A percentile compares a stretch with the other conserved stretches of the same genome.
Conservation (phyloP, 176 grass and related monocot species). For the Rhynchospora breviuscula region DNA sequence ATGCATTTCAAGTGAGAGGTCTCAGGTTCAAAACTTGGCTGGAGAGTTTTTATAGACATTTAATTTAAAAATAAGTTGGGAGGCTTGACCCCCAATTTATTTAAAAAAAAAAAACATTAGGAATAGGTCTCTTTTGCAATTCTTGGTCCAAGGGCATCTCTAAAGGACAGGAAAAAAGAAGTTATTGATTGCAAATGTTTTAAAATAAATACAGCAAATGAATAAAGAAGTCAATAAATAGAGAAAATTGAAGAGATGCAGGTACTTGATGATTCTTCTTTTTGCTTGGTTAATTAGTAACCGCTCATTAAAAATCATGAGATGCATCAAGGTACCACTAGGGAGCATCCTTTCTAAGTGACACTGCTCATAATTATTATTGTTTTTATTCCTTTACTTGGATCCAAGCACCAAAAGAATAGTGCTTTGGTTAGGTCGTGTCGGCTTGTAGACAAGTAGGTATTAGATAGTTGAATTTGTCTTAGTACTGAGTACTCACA, state of each 20-base stretch:
- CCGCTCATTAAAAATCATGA: conserved; percentile 16
- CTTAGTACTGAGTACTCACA: too few relatives aligned
- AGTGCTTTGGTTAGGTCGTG: neutral
- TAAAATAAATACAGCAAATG: neutral
- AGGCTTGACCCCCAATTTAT: too few relatives aligned
- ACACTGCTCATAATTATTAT: neutral
- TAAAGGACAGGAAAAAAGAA: neutral
- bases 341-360: neutral
- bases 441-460: too few relatives aligned
- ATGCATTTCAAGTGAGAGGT: too few relatives aligned
- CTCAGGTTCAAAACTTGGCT: too few relatives aligned
- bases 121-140: neutral
- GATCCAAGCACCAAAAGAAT: neutral
- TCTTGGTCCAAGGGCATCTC: neutral
- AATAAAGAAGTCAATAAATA: neutral
- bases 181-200: neutral
- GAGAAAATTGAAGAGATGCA: neutral
- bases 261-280: neutral
- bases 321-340: neutral
- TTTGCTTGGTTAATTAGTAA: neutral
- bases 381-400: neutral
- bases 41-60: too few relatives aligned
- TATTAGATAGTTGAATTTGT: too few relatives aligned
- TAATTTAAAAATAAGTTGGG: too few relatives aligned
- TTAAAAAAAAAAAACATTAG: too few relatives aligned